These are phyloP conservation scores for Moricandia moricandioides DNA, from an alignment of 345 rosid species.

Conservation along the genomic window DNA sequence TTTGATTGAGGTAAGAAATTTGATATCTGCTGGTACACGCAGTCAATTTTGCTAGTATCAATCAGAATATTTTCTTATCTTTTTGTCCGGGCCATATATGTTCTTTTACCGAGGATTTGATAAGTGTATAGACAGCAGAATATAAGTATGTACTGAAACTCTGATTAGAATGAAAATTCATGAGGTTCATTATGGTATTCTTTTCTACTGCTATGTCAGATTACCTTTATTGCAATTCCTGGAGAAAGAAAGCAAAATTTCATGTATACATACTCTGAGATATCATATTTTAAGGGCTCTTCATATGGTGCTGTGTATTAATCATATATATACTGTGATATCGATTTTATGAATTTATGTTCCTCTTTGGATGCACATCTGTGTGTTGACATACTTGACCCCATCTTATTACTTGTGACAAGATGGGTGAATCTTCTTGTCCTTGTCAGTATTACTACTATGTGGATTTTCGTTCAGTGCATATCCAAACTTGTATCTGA, in stretches of 20 bases:
- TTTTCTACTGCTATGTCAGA: slow-evolving; percentile 6
- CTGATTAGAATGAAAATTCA: slow-evolving; percentile 30
- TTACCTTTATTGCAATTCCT: slow-evolving; percentile 25
- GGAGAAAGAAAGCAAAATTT: slow-evolving; percentile 18
- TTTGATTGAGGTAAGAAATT: slow-evolving; percentile 68
- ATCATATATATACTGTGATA: background rate
- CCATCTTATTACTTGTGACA: slow-evolving; percentile 15
- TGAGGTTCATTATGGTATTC: slow-evolving; percentile 20
- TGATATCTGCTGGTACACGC: slow-evolving; percentile 58
- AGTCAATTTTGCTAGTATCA: slow-evolving; percentile 42
- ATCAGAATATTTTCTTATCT: slow-evolving; percentile 28
- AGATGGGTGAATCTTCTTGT: slow-evolving; percentile 11
- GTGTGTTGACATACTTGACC: slow-evolving; percentile 16
- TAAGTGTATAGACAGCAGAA: slow-evolving; percentile 34
- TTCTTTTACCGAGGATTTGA: slow-evolving; percentile 31
- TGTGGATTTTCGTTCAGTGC: slow-evolving; percentile 7
- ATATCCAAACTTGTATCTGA: background rate
- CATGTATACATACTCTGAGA: slow-evolving; percentile 24
- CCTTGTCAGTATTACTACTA: background rate
- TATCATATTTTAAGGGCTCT: slow-evolving; percentile 8
- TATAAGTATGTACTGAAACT: slow-evolving; percentile 35
- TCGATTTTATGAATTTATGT: background rate
- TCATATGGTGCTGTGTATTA: background rate
- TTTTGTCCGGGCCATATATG: slow-evolving; percentile 37
- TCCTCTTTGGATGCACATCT: background rate